A percentile compares a stretch with the other conserved stretches of the same genome.
These are phyloP conservation scores for Desmodesmus armatus DNA, from an alignment of 139 green algal species.

Conservation along the genomic window DNA sequence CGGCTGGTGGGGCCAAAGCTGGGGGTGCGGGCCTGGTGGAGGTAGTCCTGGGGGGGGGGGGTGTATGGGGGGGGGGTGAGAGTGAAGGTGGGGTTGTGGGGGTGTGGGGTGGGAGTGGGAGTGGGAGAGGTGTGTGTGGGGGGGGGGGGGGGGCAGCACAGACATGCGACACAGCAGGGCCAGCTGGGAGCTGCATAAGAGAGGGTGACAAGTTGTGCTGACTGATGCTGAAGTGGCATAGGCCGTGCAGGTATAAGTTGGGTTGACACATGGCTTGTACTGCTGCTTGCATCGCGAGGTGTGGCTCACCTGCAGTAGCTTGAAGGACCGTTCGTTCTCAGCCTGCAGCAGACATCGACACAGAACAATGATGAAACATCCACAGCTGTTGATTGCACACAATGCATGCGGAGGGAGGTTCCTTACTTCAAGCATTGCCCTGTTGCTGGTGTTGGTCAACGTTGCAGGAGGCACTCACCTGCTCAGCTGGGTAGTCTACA, in stretches of 20 bases:
- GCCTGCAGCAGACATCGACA: background rate
- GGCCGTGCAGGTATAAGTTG: too few relatives aligned
- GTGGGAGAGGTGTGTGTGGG: background rate
- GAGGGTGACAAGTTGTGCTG: too few relatives aligned
- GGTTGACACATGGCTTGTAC: too few relatives aligned
- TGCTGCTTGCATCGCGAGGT: too few relatives aligned
- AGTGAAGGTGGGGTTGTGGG: background rate
- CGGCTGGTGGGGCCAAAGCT: slow-evolving; percentile 14
- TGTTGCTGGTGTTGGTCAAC: background rate
- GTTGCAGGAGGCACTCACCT: background rate
- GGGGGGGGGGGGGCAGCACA: too few relatives aligned
- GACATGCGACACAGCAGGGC: too few relatives aligned
- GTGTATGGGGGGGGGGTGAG: too few relatives aligned
- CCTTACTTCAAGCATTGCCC: background rate
- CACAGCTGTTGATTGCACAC: background rate
- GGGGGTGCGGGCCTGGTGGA: slow-evolving; percentile 26
- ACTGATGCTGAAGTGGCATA: too few relatives aligned
- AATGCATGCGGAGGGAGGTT: background rate
- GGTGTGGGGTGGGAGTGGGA: background rate
- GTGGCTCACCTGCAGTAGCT: slow-evolving; percentile 35
- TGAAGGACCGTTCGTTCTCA: slow-evolving; percentile 39
- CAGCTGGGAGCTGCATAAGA: too few relatives aligned
- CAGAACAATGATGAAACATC: background rate
- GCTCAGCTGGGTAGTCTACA: slow-evolving; percentile 34
- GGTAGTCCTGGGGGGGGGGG: slow-evolving; percentile 32